Percentiles rank a stretch among this genome's conserved stretches.
Conservation (phyloP, 768 basidiomycete species). For the Hemileccinum rubropunctum region DNA sequence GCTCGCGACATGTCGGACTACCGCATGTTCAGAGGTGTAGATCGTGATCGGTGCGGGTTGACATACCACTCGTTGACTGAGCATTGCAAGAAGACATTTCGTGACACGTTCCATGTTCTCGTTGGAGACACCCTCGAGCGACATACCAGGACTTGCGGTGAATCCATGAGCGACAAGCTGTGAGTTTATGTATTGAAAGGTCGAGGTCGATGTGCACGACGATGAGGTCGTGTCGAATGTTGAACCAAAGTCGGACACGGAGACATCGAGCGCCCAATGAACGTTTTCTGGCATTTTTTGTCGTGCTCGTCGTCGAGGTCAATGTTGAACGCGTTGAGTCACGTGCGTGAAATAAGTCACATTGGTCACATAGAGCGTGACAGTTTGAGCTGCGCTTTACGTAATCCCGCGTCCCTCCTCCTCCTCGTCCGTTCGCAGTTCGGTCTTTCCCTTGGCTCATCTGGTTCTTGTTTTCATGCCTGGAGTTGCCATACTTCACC, state of each 20-base stretch:
- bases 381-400: conserved; percentile 25
- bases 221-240: conserved; percentile 45
- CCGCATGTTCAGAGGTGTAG: conserved; percentile 14
- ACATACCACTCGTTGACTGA: conserved; percentile 76
- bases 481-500: conserved; percentile 39
- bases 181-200: conserved; percentile 74
- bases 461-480: conserved; percentile 36
- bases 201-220: conserved; percentile 51
- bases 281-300: conserved; percentile 44
- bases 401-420: conserved; percentile 16
- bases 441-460: conserved; percentile 9
- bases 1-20: conserved; percentile 77
- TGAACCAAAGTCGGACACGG: conserved; percentile 41
- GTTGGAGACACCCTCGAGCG: conserved; percentile 60
- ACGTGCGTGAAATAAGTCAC: conserved; percentile 23
- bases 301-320: conserved; percentile 11
- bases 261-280: conserved; percentile 51
- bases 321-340: conserved; percentile 28
- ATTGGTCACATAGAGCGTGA: conserved; percentile 10
- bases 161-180: conserved; percentile 86
- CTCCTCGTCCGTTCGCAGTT: conserved; percentile 15
- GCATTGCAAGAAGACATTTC: conserved; percentile 74
- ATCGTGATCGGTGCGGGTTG: neutral
- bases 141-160: conserved; percentile 57
- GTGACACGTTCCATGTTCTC: conserved; percentile 55